Percentiles rank a stretch among this genome's conserved stretches.
phyloP scores from a whole-genome alignment of 2,329 filamentous ascomycete species.

The Fusarium metavorans region DNA sequence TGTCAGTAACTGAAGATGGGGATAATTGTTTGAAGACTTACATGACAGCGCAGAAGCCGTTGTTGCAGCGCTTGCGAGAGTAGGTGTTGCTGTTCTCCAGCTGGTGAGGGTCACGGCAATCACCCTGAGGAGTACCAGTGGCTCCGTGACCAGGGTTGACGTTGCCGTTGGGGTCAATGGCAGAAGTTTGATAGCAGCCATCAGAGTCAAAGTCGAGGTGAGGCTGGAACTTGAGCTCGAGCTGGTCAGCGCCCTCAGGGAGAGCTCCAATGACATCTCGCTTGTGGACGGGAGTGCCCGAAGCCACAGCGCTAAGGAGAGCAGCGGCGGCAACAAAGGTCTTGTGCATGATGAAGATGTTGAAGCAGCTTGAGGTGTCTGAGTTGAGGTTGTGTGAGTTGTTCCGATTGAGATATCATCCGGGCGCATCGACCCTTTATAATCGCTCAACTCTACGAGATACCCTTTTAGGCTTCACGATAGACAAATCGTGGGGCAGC shows the following conservation, averaged over 20 bases:
- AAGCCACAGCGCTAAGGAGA: conserved; percentile 33
- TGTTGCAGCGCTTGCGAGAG: conserved; percentile 49
- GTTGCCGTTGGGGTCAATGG: conserved; percentile 53
- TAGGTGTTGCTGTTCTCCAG: conserved; percentile 50
- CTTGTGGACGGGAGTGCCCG: conserved; percentile 27
- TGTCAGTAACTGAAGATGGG: background rate
- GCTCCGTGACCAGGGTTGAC: conserved; percentile 43
- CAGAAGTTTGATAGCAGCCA: conserved; percentile 61
- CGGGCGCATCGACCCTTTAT: background rate
- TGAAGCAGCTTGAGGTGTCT: background rate
- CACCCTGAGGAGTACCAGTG: conserved; percentile 45
- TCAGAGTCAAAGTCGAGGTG: conserved; percentile 55
- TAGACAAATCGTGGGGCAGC: background rate
- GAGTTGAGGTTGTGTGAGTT: background rate
- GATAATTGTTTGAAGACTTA: background rate
- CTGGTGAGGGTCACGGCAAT: conserved; percentile 47
- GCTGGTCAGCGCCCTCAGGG: conserved; percentile 47
- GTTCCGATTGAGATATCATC: background rate
- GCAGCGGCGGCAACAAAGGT: conserved; percentile 25
- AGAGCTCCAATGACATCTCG: conserved; percentile 47
- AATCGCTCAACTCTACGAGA: background rate
- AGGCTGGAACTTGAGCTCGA: conserved; percentile 53
- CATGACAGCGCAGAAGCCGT: conserved; percentile 50
- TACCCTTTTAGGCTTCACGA: background rate
- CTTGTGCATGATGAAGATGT: conserved; percentile 25